Percentiles rank a stretch among this genome's conserved stretches.
Evolutionary conservation across 176 grass and related monocot species (phyloP).

Genomic region (Carex myosuroides): DNA sequence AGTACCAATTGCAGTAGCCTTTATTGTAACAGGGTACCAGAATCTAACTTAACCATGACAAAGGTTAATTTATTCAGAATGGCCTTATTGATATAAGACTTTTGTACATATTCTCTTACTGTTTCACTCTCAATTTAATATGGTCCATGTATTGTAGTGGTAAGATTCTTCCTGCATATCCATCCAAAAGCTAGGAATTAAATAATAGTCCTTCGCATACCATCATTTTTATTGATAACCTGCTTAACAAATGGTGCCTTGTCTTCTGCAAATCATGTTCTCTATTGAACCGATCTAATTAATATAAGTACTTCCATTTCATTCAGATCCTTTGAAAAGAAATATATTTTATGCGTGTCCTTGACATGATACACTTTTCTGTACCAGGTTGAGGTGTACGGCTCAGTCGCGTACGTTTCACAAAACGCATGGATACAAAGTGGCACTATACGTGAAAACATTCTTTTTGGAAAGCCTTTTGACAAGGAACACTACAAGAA

Average conservation of each 20-base stretch:
- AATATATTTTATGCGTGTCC: background rate
- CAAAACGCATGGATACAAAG: constrained; percentile 95
- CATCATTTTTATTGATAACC: background rate
- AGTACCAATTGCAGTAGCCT: background rate
- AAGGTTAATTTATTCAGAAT: background rate
- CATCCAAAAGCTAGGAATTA: background rate
- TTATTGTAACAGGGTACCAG: background rate
- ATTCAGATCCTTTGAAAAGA: background rate
- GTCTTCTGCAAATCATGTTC: background rate
- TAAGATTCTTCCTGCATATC: background rate
- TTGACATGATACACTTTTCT: background rate
- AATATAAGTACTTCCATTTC: background rate
- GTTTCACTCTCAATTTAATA: background rate
- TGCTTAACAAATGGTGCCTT: background rate
- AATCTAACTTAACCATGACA: background rate
- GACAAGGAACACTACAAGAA: constrained; percentile 52
- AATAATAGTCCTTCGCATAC: background rate
- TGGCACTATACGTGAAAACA: constrained; percentile 75
- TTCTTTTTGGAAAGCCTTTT: constrained; percentile 78
- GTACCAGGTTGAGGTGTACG: constrained; percentile 63
- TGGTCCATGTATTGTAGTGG: background rate
- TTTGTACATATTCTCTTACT: background rate
- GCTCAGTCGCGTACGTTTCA: constrained; percentile 74
- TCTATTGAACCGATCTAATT: background rate
- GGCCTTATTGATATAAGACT: background rate